Base-by-base conservation (phyloP, 495 filamentous ascomycete genomes). In the Parathielavia hyrcaniae region DNA sequence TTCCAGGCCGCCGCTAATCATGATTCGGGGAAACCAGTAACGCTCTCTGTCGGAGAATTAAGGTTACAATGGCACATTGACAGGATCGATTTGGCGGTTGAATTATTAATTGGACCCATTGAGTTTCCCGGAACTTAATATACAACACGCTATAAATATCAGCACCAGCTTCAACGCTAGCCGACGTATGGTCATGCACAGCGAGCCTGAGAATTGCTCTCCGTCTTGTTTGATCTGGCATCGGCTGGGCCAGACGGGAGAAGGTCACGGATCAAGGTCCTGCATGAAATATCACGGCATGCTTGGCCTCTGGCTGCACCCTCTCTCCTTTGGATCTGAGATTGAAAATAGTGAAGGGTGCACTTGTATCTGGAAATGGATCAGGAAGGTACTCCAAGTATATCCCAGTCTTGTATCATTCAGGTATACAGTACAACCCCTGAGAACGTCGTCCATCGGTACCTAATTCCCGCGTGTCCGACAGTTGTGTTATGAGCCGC, bases 101-200 rank as follows among this genome's bases (percentile, higher is more conserved):
- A 58, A 64, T 61, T 59, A 64, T 61, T 59, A 30, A 30, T 30
- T 59, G 41, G 17, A 36, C 10, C 22, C 22, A 40, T 48, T 51
- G 26, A 55, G 46, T 50, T 43, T 36, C 43, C 58, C 52, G 50
- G 57, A 54, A 60, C 23, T 56, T 64, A 51, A 61, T 51, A 44
- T 55, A 43, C 20, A 12, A 13, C 14, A 41, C 4, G 46, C 58
- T 64, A 64, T 55, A 64, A 61, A 64, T 64, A 64, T 40, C 51
- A 20, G 16, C 38, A 41, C 2, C 36, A 40, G 34, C 23, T 34
- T 3, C 35, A 26, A 39, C 38, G 53, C 39, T 52, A 53, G 13
- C 44, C 54, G 20, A 41, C 32, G 13, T 23, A 1, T 23, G 17
- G 41, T 17, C 23, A 26, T 26, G 55, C 36, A 50, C 40, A n/a